A percentile compares a stretch with the other conserved stretches of the same genome.
Evolutionary conservation across 1,284 basidiomycete genomes (phyloP).

Genomic region (Austroboletus novae-zelandiae): DNA sequence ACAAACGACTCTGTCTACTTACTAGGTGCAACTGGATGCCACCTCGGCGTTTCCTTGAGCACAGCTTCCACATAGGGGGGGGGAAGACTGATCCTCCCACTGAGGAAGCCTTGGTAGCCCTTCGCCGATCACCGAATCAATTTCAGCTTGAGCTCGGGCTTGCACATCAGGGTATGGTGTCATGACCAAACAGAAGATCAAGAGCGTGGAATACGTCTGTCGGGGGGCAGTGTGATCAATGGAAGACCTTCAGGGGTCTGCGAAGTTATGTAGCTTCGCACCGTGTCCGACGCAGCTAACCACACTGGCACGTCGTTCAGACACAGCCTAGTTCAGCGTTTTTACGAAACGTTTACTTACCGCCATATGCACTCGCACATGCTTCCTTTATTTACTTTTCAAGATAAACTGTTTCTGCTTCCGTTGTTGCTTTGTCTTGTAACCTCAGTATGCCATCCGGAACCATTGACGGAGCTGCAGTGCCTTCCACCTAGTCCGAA

Average conservation of each 20-base stretch:
- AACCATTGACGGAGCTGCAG: slow-evolving; percentile 24
- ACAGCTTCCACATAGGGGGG: too few relatives aligned
- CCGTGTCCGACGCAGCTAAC: slow-evolving; percentile 22
- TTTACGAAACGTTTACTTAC: slow-evolving; percentile 1
- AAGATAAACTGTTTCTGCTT: slow-evolving; percentile 11
- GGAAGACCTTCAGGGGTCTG: neutral
- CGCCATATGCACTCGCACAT: slow-evolving; percentile 16
- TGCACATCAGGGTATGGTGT: slow-evolving; percentile 46
- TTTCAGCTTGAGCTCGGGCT: slow-evolving; percentile 40
- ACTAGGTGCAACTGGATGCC: slow-evolving; percentile 29
- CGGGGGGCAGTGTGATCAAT: slow-evolving; percentile 7
- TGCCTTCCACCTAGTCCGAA: slow-evolving; percentile 16
- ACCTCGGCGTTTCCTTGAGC: too few relatives aligned
- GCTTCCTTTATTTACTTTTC: slow-evolving; percentile 24
- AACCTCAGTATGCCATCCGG: slow-evolving; percentile 16
- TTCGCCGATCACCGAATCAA: slow-evolving; percentile 27
- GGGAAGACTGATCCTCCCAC: too few relatives aligned
- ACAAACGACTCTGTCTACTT: neutral
- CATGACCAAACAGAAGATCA: slow-evolving; percentile 51
- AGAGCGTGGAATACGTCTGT: slow-evolving; percentile 44
- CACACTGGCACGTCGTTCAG: neutral
- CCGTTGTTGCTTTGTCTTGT: neutral
- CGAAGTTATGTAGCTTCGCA: slow-evolving; percentile 9
- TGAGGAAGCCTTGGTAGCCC: too few relatives aligned
- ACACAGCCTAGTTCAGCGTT: slow-evolving; percentile 1